phyloP scores from a whole-genome alignment of 73 alveolate species.

The Tetrahymena malaccensis region DNA sequence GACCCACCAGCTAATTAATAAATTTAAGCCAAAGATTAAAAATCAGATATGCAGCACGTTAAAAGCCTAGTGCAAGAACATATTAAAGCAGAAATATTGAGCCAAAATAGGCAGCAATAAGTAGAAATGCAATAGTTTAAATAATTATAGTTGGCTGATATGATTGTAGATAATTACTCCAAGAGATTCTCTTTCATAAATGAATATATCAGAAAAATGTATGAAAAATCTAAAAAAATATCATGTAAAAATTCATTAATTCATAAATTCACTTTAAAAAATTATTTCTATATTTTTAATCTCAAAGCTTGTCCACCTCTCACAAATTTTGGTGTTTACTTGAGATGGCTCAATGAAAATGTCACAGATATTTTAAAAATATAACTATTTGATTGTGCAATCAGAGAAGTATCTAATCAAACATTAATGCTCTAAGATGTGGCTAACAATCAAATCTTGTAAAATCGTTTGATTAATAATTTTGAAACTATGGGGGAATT shows the following conservation, averaged over 20 bases:
- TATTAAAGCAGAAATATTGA: not conserved
- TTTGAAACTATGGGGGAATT: not conserved
- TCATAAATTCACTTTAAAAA: not conserved
- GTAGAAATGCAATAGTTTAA: not conserved
- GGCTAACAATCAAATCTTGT: not conserved
- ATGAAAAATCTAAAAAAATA: not conserved
- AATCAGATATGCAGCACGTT: not conserved
- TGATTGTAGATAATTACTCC: not conserved
- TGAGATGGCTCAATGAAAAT: not conserved
- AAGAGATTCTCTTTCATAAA: not conserved
- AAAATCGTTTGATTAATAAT: not conserved
- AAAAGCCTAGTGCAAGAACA: not conserved
- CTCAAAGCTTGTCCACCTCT: not conserved
- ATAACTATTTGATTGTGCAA: not conserved
- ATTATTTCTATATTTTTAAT: not conserved
- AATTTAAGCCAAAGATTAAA: not conserved
- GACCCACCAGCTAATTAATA: not conserved
- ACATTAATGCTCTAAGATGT: not conserved
- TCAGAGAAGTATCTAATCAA: not conserved
- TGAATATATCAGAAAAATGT: not conserved
- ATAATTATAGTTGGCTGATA: not conserved
- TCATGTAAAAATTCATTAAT: not conserved
- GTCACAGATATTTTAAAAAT: not conserved
- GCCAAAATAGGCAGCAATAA: not conserved
- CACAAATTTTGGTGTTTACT: not conserved